Conservation (phyloP, 805 yeast species). For the Yarrowia sp. region DNA sequence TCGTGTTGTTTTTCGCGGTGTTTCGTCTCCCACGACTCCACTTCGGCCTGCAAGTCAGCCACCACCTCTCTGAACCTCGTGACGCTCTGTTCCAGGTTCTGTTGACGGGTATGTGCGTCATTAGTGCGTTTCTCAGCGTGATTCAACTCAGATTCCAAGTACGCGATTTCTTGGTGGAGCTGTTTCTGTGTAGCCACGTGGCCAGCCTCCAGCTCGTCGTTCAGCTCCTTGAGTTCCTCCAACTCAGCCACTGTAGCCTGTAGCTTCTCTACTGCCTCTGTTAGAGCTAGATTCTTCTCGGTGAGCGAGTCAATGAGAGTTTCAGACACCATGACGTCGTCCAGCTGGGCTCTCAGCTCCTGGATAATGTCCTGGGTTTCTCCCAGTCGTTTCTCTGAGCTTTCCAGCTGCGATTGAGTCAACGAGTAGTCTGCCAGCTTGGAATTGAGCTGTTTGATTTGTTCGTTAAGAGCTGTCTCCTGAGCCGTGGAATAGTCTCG, state of each 20-base stretch:
- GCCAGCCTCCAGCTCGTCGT: constrained; percentile 49
- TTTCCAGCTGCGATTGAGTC: constrained; percentile 26
- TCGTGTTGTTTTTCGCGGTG: constrained; percentile 25
- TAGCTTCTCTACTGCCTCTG: constrained; percentile 40
- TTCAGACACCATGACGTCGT: constrained; percentile 39
- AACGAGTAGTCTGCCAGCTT: constrained; percentile 29
- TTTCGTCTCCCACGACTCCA: constrained; percentile 29
- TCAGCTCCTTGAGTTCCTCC: constrained; percentile 51
- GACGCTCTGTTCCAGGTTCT: constrained; percentile 41
- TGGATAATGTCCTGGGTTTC: constrained; percentile 30
- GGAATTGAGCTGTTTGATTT: constrained; percentile 28
- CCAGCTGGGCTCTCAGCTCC: constrained; percentile 35
- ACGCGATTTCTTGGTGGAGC: constrained; percentile 41
- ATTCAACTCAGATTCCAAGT: constrained; percentile 29
- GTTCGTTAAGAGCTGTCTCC: constrained; percentile 30
- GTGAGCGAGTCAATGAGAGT: constrained; percentile 41
- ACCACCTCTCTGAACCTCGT: constrained; percentile 35
- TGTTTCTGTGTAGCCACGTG: constrained; percentile 46
- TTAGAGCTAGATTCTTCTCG: constrained; percentile 41
- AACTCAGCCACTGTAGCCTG: constrained; percentile 47
- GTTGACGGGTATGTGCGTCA: constrained; percentile 33
- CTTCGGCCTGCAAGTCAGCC: constrained; percentile 32
- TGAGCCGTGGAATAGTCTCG: constrained; percentile 33
- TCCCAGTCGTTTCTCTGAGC: constrained; percentile 25
- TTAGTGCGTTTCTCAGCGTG: constrained; percentile 30